Base-by-base conservation (phyloP, 2,329 filamentous ascomycete species). In the Alternaria ventricosa region DNA sequence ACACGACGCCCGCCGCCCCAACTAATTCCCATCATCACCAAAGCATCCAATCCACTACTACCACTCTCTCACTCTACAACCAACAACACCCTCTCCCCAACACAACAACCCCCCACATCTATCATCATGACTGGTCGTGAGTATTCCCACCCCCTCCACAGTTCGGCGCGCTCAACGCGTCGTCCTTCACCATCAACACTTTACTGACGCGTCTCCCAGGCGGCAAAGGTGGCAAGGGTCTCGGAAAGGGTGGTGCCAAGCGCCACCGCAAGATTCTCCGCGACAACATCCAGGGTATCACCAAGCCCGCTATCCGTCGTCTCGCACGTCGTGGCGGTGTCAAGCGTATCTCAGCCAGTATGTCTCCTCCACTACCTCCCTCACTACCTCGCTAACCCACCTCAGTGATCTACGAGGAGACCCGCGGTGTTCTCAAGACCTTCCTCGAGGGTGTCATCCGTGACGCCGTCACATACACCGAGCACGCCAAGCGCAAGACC, bases 401-500 rank as follows among this genome's bases (percentile, higher is more conserved):
- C 25, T 5, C 66, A 87, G 87, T 92, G 89, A 92, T 92, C 84
- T 92, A 92, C 86, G 90, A 92, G 82, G 90, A 92, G 86, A 92
- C 90, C 69, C 90, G 90, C 72, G 89, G 89, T 86, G 90, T 92
- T 68, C 87, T 92, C 78, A 92, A 92, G 87, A 90, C 89, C 75
- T 92, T 92, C 88, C 88, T 92, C 70, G 90, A 92, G 84, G 86
- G 87, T 78, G 90, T 92, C 82, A 92, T 92, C 77, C 90, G 90
- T 81, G 90, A 92, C 71, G 90, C 90, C 66, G 90, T 92, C 83
- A 92, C 90, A 78, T 92, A 92, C 85, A 92, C 90, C 61, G 90
- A 92, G 85, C 90, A 92, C 84, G 90, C 90, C 84, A 92, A 92
- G 88, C 89, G 90, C 83, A 92, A 92, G 89, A 92, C 90, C 13